Conservation (phyloP, 768 basidiomycete genomes). For the Kwoniella dendrophila region DNA sequence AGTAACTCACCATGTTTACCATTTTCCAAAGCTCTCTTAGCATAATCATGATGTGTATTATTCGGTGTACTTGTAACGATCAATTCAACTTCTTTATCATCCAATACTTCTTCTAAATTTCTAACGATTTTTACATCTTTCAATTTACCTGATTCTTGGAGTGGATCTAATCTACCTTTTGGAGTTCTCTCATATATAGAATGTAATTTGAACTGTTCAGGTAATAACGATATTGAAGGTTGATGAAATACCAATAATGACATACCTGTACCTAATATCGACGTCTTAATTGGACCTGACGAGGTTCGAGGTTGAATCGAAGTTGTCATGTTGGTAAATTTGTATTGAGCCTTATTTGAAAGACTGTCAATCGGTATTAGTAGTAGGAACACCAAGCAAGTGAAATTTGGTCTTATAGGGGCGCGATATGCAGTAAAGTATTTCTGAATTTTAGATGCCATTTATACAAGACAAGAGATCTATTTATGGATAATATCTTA, state of each 20-base stretch:
- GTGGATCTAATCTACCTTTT: slow-evolving; percentile 56
- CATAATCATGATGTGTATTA: slow-evolving; percentile 44
- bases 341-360: too few species aligned
- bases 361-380: background rate
- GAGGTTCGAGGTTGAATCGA: background rate
- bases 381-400: background rate
- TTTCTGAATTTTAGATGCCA: background rate
- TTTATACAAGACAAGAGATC: background rate
- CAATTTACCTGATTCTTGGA: slow-evolving; percentile 3
- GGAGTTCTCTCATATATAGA: slow-evolving; percentile 57
- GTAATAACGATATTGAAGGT: slow-evolving; percentile 67
- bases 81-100: slow-evolving; percentile 42
- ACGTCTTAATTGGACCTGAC: slow-evolving; percentile 64
- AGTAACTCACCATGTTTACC: slow-evolving; percentile 42
- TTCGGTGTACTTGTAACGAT: slow-evolving; percentile 44
- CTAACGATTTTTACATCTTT: slow-evolving; percentile 37
- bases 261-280: slow-evolving; percentile 76
- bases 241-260: slow-evolving; percentile 76
- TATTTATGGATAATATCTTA: background rate
- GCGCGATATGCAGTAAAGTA: background rate
- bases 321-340: background rate
- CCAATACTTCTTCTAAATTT: slow-evolving; percentile 31
- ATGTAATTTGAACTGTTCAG: slow-evolving; percentile 56
- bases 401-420: background rate
- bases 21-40: slow-evolving; percentile 29